Evolutionary conservation across 352 stramenopile species (phyloP), one percentile per base, ranked within the genome.

Genomic region (Globisporangium spiculum): DNA sequence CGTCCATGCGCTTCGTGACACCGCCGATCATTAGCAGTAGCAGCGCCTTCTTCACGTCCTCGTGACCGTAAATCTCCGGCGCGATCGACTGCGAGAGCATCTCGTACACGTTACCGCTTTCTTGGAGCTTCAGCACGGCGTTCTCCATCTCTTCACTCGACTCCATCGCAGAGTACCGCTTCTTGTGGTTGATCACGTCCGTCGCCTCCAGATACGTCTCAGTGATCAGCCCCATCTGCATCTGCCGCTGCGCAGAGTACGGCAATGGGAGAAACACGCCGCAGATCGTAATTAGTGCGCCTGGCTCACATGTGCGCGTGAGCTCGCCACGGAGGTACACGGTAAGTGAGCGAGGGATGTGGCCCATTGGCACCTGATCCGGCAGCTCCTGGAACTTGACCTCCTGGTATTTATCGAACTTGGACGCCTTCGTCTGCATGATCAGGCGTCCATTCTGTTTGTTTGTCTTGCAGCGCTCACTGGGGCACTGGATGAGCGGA

Each of bases 361-460:
- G 97, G 53, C 98, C 98, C 84, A 99, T 98, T 3, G 98, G 98
- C 27, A 99, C 98, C 63, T 97, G 89, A 71, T 97, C 86, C 0
- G 88, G 88, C 12, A 94, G 73, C 56, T 94, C 88, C 72, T 99
- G 98, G 63, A 99, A 92, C 73, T 98, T 98, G 16, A 99, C 76
- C 78, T 99, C 97, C 74, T 99, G 98, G 77, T 98, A 99, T 68
- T 99, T 99, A 68, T 98, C 86, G 75, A 99, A 99, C 73, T 99
- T 99, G 72, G 88, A 99, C 4, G 96, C 97, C 56, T 98, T 94
- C 0, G 97, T 99, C 77, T 99, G 97, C 66, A 99, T 78, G 46
- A 98, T 79, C 30, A 99, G 67, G 1, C 87, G 82, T 0, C 93
- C 92, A 27, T 82, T 83, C 16, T 82, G 80, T 5, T 83, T 84